Conservation (phyloP, 2,329 filamentous ascomycete genomes). For the Cladosporium halotolerans region DNA sequence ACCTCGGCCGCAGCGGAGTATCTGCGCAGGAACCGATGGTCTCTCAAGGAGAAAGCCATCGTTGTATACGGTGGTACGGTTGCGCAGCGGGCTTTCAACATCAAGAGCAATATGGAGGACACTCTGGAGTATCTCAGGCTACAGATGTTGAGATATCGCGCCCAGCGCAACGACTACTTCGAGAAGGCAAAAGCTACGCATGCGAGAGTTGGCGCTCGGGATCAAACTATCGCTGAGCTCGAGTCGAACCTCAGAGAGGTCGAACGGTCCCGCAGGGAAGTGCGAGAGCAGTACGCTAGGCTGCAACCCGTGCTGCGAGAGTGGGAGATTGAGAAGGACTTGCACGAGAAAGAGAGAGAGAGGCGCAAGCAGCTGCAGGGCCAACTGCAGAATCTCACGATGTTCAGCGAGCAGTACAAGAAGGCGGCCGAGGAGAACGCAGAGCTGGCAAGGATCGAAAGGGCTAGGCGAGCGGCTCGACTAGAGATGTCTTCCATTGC, state of each 20-base stretch:
- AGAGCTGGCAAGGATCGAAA: neutral
- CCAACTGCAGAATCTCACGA: neutral
- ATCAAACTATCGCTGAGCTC: neutral
- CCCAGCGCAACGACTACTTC: neutral
- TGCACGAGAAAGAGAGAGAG: neutral
- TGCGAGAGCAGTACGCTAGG: neutral
- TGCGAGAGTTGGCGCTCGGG: neutral
- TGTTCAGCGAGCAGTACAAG: neutral
- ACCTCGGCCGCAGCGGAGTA: neutral
- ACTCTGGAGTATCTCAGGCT: constrained; percentile 1
- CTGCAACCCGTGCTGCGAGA: neutral
- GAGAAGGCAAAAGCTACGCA: neutral
- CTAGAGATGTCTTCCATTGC: neutral
- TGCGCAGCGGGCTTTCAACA: neutral
- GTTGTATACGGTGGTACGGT: neutral
- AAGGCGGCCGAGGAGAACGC: neutral
- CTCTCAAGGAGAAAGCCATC: neutral
- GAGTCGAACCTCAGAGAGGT: neutral
- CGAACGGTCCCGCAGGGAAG: neutral
- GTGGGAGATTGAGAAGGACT: neutral
- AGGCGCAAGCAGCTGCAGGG: neutral
- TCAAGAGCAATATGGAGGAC: neutral
- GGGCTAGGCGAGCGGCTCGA: neutral
- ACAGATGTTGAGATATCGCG: constrained; percentile 3
- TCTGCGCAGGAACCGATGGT: neutral